Evolutionary conservation across 768 basidiomycete species (phyloP), one percentile per base, ranked within the genome.

Genomic region (Rubroboletus satanas): DNA sequence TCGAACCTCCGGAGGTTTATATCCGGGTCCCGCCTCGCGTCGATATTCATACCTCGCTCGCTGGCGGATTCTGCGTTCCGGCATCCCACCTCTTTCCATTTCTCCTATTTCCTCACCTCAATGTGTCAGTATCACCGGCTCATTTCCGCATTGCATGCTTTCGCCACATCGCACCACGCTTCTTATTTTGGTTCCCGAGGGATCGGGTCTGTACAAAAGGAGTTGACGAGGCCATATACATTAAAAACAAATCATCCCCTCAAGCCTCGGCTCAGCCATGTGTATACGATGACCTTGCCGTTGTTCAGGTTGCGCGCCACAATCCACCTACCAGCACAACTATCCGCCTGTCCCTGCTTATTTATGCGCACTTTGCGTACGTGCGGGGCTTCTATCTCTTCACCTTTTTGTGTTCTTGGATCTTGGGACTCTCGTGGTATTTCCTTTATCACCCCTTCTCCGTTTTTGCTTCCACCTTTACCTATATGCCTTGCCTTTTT

Each of bases 11-110:
- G 65, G 61, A 61, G 33, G 38, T 45, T 60, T 62, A 62, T 61
- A 59, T 69, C 67, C 66, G 69, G 73, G 72, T 49, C 29, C 61
- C 60, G 52, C 58, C 58, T 62, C 63, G 66, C 70, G 60, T 66
- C 71, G 73, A 73, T 74, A 78, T 78, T 78, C 74, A 77, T 79
- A 71, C 73, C 72, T 75, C 75, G 68, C 69, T 69, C 63, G 73
- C 65, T 71, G 66, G 62, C 59, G 61, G 69, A 37, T 54, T 52
- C 39, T 51, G 14, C 60, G 57, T 67, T 63, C 42, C 59, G 51
- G 54, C 62, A 59, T 61, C 60, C 51, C 52, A 49, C 56, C 60
- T 48, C 61, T 61, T 62, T 62, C 55, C 51, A 50, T 58, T 62
- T 64, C 41, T 62, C 50, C 62, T 47, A 60, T 66, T 61, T 68